A percentile compares a stretch with the other conserved stretches of the same genome.
phyloP scores from a whole-genome alignment of 1,284 basidiomycete species.

The Moesziomyces sp. region DNA sequence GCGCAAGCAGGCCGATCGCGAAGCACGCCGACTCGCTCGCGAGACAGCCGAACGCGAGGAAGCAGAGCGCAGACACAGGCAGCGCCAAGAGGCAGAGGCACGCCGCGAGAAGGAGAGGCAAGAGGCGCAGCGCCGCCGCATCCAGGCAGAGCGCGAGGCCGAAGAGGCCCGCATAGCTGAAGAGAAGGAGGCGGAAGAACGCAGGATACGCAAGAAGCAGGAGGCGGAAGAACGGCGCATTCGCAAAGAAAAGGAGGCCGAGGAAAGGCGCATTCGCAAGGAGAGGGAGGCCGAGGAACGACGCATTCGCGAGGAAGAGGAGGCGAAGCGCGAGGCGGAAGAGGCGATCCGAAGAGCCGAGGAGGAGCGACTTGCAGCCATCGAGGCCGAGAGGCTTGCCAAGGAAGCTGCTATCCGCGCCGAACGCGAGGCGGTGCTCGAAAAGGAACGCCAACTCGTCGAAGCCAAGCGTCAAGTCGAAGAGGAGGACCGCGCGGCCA shows the following conservation, averaged over 20 bases:
- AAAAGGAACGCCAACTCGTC: constrained; percentile 36
- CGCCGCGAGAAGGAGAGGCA: not conserved
- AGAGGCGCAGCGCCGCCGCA: constrained; percentile 17
- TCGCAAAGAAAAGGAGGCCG: constrained; percentile 28
- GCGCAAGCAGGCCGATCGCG: constrained; percentile 20
- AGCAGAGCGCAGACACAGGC: constrained; percentile 10
- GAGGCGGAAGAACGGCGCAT: constrained; percentile 34
- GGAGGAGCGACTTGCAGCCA: constrained; percentile 35
- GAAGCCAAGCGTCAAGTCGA: constrained; percentile 48
- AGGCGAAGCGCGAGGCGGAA: constrained; percentile 17
- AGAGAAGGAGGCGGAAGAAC: constrained; percentile 31
- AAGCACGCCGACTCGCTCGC: not conserved
- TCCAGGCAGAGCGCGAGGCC: constrained; percentile 28
- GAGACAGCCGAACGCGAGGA: constrained; percentile 1
- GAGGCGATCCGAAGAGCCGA: constrained; percentile 27
- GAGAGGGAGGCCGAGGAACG: constrained; percentile 26
- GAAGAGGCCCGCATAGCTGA: constrained; percentile 18
- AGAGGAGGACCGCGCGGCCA: constrained; percentile 42
- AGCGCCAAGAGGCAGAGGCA: constrained; percentile 14
- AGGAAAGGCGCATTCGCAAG: constrained; percentile 18
- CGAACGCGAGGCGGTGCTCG: constrained; percentile 31
- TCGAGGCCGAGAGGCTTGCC: constrained; percentile 42
- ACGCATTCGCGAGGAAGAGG: constrained; percentile 18
- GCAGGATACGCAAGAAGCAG: constrained; percentile 26
- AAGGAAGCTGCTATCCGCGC: constrained; percentile 32